phyloP scores from a whole-genome alignment of 163 green algal genomes.

The Chloroidium sp. region DNA sequence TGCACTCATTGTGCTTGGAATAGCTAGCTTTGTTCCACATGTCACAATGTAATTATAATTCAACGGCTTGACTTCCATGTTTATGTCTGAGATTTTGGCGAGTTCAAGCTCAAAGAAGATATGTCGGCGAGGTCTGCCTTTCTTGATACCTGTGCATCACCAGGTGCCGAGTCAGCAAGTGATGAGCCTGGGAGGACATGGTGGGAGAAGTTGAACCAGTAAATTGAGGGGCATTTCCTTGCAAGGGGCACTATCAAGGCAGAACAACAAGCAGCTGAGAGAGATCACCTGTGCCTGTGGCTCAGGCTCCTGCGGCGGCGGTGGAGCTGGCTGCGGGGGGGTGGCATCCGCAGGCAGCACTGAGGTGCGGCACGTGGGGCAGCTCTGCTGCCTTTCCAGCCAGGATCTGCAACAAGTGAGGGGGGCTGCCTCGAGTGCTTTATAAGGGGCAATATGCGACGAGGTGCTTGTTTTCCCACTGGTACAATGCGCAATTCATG shows the following conservation, averaged over 20 bases:
- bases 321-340: neutral
- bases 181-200: neutral
- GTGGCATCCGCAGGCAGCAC: conserved; percentile 38
- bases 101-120: too few species aligned
- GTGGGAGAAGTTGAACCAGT: neutral
- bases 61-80: too few species aligned
- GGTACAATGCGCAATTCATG: too few species aligned
- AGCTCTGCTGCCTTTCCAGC: conserved; percentile 89
- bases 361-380: conserved; percentile 75
- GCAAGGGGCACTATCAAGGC: neutral
- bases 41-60: too few species aligned
- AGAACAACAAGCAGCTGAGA: neutral
- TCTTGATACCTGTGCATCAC: too few species aligned
- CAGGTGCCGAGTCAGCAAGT: neutral
- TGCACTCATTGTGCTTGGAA: too few species aligned
- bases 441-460: neutral
- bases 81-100: too few species aligned
- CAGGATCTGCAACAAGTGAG: conserved; percentile 55
- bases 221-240: neutral
- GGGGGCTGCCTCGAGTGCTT: neutral
- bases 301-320: neutral
- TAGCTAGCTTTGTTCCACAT: too few species aligned
- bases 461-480: neutral
- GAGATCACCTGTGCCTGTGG: neutral
- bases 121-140: too few species aligned